Conservation (phyloP, 768 basidiomycete genomes). For the Sutorius australiensis region DNA sequence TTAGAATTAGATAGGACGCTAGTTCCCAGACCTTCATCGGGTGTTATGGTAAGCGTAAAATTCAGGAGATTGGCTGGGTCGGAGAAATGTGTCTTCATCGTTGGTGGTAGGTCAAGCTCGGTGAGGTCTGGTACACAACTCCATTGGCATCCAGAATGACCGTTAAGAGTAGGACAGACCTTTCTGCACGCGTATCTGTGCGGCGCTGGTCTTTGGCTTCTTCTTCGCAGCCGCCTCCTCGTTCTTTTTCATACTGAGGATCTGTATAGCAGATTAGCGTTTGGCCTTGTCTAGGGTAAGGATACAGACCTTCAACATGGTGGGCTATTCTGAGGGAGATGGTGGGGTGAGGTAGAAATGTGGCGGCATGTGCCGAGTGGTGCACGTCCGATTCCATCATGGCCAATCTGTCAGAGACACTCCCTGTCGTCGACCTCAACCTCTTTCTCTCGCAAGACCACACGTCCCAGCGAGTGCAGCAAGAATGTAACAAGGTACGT, state of each 20-base stretch:
- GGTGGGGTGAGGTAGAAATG: slow-evolving; percentile 22
- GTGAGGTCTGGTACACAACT: slow-evolving; percentile 67
- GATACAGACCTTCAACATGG: slow-evolving; percentile 43
- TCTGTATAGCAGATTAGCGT: slow-evolving; percentile 46
- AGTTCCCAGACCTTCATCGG: slow-evolving; percentile 79
- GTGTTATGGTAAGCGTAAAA: slow-evolving; percentile 92
- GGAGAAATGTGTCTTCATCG: slow-evolving; percentile 94
- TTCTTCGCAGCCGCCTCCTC: slow-evolving; percentile 97
- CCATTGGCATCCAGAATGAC: background rate
- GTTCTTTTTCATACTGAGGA: slow-evolving; percentile 99
- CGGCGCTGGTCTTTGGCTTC: slow-evolving; percentile 97
- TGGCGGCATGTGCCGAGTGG: slow-evolving; percentile 32
- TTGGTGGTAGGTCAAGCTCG: slow-evolving; percentile 91
- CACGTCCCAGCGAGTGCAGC: slow-evolving; percentile 43
- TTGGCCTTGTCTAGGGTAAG: background rate
- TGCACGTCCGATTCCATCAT: slow-evolving; percentile 20
- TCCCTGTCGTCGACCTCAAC: slow-evolving; percentile 79
- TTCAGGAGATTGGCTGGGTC: slow-evolving; percentile 94
- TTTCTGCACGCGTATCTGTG: slow-evolving; percentile 99
- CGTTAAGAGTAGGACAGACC: slow-evolving; percentile 44
- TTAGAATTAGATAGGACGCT: background rate
- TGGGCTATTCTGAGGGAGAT: slow-evolving; percentile 11
- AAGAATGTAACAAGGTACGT: slow-evolving; percentile 72
- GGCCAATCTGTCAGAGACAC: slow-evolving; percentile 43
- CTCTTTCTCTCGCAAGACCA: slow-evolving; percentile 50